A percentile compares a stretch with the other conserved stretches of the same genome.
Conservation (phyloP, 179 eudicot genomes). For the Spergularia azorica region DNA sequence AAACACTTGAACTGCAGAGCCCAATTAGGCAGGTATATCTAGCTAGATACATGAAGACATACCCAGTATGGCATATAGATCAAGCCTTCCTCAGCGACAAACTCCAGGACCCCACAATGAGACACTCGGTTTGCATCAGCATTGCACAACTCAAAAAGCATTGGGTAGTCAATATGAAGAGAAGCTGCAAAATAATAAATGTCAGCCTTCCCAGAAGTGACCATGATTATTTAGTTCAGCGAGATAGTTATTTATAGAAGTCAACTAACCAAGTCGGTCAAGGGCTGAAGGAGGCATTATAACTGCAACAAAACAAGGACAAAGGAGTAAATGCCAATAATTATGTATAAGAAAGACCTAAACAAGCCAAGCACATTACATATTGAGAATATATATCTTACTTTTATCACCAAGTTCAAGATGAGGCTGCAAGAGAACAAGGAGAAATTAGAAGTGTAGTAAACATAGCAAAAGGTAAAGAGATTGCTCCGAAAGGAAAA, state of each 20-base stretch:
- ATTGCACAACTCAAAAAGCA: conserved; percentile 80
- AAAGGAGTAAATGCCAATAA: conserved; percentile 3
- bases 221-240: neutral
- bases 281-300: conserved; percentile 99
- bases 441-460: conserved; percentile 13
- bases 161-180: conserved; percentile 86
- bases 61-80: conserved; percentile 98
- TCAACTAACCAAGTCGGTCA: conserved; percentile 86
- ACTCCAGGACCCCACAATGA: conserved; percentile 95
- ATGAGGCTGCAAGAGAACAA: conserved; percentile 68
- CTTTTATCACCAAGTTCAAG: conserved; percentile 92
- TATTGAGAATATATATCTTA: conserved; percentile 33
- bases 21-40: conserved; percentile 7
- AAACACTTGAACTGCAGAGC: neutral
- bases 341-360: conserved; percentile 15
- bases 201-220: conserved; percentile 14
- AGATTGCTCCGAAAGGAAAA: neutral
- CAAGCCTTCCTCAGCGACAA: conserved; percentile 95
- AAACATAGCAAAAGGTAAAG: neutral
- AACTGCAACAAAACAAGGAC: conserved; percentile 51
- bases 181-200: conserved; percentile 52
- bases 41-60: conserved; percentile 23
- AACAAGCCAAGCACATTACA: neutral
- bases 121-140: conserved; percentile 67
- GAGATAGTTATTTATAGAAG: neutral